Evolutionary conservation across 169 alveolate species (phyloP).

Genomic region (Theileria annulata): DNA sequence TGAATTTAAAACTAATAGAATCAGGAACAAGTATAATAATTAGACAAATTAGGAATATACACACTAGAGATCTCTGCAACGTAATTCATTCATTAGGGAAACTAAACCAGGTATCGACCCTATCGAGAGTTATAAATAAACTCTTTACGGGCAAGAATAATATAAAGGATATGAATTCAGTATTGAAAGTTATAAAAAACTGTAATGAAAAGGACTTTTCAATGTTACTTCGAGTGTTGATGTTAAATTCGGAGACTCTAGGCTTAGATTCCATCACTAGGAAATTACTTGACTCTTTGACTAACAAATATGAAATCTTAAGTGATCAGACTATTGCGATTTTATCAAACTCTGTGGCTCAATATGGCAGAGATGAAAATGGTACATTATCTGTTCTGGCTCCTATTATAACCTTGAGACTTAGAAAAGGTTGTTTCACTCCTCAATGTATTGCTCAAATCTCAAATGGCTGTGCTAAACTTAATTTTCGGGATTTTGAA

Average conservation of each 20-base stretch:
- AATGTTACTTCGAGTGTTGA: conserved; percentile 35
- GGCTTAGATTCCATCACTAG: background rate
- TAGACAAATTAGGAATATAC: conserved; percentile 8
- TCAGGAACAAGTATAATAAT: conserved; percentile 24
- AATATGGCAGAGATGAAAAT: conserved; percentile 48
- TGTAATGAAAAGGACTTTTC: conserved; percentile 52
- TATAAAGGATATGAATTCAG: background rate
- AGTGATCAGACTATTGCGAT: conserved; percentile 60
- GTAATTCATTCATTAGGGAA: conserved; percentile 46
- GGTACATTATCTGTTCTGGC: conserved; percentile 24
- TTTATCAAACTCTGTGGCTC: conserved; percentile 51
- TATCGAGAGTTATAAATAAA: conserved; percentile 5
- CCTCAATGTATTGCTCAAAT: conserved; percentile 53
- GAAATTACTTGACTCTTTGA: conserved; percentile 18
- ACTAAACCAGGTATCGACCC: background rate
- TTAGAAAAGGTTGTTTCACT: conserved; percentile 28
- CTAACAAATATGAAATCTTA: conserved; percentile 32
- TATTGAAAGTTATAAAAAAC: conserved; percentile 5
- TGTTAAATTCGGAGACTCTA: conserved; percentile 31
- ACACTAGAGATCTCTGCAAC: conserved; percentile 27
- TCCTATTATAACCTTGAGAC: conserved; percentile 45
- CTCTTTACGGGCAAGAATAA: background rate
- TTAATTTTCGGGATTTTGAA: conserved; percentile 9
- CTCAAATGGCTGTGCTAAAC: conserved; percentile 57
- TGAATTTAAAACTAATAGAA: conserved; percentile 14